These are phyloP conservation scores for Aspergillus calidoustus DNA, from an alignment of 2,329 filamentous ascomycete genomes.

Conservation along the genomic window DNA sequence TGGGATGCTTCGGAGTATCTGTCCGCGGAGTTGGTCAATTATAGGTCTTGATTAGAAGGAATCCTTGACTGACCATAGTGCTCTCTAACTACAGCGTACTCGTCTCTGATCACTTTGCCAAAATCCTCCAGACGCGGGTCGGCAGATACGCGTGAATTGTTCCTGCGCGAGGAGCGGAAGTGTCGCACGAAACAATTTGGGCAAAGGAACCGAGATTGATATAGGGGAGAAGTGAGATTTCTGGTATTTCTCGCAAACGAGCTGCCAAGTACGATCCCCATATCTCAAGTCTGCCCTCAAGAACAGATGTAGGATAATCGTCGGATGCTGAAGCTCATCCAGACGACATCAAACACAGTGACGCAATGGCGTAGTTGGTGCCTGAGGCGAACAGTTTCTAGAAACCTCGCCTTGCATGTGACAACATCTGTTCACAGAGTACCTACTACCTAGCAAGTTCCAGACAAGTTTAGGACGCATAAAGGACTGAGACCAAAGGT, in stretches of 20 bases:
- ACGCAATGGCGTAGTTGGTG: constrained; percentile 9
- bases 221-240: not conserved
- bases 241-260: constrained; percentile 5
- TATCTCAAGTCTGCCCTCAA: constrained; percentile 18
- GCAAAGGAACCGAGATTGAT: not conserved
- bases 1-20: constrained; percentile 58
- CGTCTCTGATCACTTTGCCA: constrained; percentile 61
- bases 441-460: no score
- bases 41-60: not conserved
- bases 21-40: not conserved
- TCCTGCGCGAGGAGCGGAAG: constrained; percentile 26
- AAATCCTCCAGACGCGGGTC: constrained; percentile 58
- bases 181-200: constrained; percentile 14
- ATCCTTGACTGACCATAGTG: constrained; percentile 55
- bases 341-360: not conserved
- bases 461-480: not conserved
- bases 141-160: constrained; percentile 27
- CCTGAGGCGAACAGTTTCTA: not conserved
- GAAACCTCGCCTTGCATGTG: not conserved
- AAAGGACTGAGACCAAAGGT: no score
- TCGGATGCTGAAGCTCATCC: constrained; percentile 1
- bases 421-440: not conserved
- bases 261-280: constrained; percentile 25
- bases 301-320: not conserved
- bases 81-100: constrained; percentile 63